Percentiles rank a stretch among this genome's conserved stretches.
These are phyloP conservation scores for Schwanniomyces vanrijiae DNA, from an alignment of 805 yeast species.

Conservation along the genomic window DNA sequence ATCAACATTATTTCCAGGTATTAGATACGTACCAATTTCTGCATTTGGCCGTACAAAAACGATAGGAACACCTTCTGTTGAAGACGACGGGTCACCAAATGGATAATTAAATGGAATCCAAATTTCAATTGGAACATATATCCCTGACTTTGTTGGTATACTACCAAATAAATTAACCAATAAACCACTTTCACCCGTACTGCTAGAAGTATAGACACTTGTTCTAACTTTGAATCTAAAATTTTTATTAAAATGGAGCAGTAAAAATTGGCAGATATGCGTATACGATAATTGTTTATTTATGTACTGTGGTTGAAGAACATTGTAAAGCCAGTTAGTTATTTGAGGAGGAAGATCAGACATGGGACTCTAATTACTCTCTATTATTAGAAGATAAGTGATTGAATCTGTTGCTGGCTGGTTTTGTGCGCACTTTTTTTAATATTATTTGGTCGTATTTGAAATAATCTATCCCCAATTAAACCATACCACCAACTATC, in stretches of 20 bases:
- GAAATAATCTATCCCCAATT: not conserved
- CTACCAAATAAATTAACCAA: slow-evolving; percentile 66
- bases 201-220: slow-evolving; percentile 46
- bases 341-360: slow-evolving; percentile 29
- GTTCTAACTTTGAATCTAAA: slow-evolving; percentile 66
- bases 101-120: slow-evolving; percentile 84
- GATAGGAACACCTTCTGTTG: slow-evolving; percentile 53
- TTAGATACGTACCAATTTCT: slow-evolving; percentile 37
- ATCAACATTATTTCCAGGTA: slow-evolving; percentile 68
- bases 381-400: not conserved
- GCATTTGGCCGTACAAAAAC: slow-evolving; percentile 60
- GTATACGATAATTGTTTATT: slow-evolving; percentile 60
- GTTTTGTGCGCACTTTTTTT: not conserved
- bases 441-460: not conserved
- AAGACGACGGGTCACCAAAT: slow-evolving; percentile 5
- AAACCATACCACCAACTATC: not conserved
- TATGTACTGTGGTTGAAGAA: slow-evolving; percentile 51
- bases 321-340: slow-evolving; percentile 41
- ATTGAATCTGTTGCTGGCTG: not conserved
- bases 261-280: slow-evolving; percentile 59
- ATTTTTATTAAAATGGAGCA: slow-evolving; percentile 36
- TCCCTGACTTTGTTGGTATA: slow-evolving; percentile 31
- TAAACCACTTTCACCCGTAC: slow-evolving; percentile 58
- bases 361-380: slow-evolving; percentile 9
- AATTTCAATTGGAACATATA: slow-evolving; percentile 53